phyloP scores from a whole-genome alignment of 176 grass and related monocot genomes.

The Hordeum marinum region DNA sequence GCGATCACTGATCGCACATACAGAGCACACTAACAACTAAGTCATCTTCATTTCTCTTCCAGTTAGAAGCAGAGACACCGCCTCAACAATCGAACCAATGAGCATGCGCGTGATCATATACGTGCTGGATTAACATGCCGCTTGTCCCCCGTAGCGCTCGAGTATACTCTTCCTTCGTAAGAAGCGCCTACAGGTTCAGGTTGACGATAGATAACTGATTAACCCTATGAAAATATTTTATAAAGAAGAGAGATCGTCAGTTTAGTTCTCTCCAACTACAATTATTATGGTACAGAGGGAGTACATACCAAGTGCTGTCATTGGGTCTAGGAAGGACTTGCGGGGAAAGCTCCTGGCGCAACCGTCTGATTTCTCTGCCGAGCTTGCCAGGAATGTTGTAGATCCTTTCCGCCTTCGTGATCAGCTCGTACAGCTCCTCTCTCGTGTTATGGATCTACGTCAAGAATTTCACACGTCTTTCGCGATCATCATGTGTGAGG shows the following conservation, averaged over 20 bases:
- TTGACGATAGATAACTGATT: too few relatives aligned
- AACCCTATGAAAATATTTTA: background rate
- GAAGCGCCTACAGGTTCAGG: background rate
- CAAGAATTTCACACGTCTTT: too few relatives aligned
- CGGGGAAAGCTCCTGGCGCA: background rate
- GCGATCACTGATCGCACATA: too few relatives aligned
- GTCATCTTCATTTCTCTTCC: too few relatives aligned
- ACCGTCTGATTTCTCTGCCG: background rate
- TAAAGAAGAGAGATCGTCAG: background rate
- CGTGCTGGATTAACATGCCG: background rate
- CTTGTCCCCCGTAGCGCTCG: background rate
- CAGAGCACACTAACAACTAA: too few relatives aligned
- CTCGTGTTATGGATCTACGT: background rate
- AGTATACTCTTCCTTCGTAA: background rate
- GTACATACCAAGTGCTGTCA: background rate
- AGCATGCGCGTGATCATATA: background rate
- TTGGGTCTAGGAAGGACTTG: background rate
- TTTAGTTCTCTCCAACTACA: too few relatives aligned
- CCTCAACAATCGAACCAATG: background rate
- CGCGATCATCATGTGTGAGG: too few relatives aligned
- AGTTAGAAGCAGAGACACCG: background rate
- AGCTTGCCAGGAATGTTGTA: background rate
- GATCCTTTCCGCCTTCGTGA: background rate
- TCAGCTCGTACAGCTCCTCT: background rate
- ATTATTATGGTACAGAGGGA: too few relatives aligned